Conservation (phyloP, 208 protist species). For the Leishmania turanica region DNA sequence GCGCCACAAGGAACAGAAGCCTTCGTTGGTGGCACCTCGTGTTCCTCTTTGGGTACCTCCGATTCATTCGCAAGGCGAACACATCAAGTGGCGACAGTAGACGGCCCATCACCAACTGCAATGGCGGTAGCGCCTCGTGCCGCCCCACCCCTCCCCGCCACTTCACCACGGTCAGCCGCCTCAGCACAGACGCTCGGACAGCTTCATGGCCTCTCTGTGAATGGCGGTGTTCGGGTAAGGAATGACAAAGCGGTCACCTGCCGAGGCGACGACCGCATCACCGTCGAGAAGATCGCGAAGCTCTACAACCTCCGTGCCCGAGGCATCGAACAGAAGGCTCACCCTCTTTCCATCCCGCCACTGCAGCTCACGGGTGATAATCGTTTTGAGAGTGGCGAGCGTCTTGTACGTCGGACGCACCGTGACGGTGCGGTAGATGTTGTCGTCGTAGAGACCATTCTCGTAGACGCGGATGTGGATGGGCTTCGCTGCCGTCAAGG, state of each 20-base stretch:
- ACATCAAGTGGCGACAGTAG: not conserved
- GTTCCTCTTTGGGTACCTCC: not conserved
- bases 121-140: not conserved
- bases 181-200: slow-evolving; percentile 31
- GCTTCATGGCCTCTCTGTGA: slow-evolving; percentile 65
- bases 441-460: slow-evolving; percentile 89
- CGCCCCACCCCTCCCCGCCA: not conserved
- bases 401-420: slow-evolving; percentile 86
- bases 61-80: not conserved
- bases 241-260: slow-evolving; percentile 86
- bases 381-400: slow-evolving; percentile 60
- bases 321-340: slow-evolving; percentile 77
- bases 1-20: too few relatives aligned
- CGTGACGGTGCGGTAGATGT: slow-evolving; percentile 75
- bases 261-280: slow-evolving; percentile 74
- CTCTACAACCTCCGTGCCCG: slow-evolving; percentile 64
- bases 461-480: slow-evolving; percentile 86
- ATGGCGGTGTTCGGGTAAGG: slow-evolving; percentile 74
- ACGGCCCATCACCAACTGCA: not conserved
- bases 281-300: slow-evolving; percentile 62
- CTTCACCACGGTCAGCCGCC: not conserved
- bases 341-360: slow-evolving; percentile 82
- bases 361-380: slow-evolving; percentile 80
- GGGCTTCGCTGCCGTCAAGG: slow-evolving; percentile 19
- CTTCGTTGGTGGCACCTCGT: not conserved